Conservation (phyloP, 192 early-diverging fungal genomes). For the Piromyces sp. region DNA sequence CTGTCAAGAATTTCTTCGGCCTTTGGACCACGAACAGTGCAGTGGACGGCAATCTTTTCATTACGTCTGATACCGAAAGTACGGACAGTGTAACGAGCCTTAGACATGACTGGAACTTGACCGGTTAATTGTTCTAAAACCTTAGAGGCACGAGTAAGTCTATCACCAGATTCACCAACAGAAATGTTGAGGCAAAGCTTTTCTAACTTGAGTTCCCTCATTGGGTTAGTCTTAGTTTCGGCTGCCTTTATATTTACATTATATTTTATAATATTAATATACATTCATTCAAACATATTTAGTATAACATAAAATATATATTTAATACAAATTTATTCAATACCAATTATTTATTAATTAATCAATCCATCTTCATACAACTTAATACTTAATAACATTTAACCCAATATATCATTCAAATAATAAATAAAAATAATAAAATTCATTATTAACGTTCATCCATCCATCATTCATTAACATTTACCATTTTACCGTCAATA, state of each 20-base stretch:
- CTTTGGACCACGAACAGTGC: constrained; percentile 90
- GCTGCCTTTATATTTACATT: background rate
- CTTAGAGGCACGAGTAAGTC: constrained; percentile 98
- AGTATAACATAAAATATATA: no score
- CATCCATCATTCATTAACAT: background rate
- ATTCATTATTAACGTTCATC: background rate
- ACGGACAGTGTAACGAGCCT: constrained; percentile 99
- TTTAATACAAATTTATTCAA: no score
- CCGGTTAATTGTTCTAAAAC: constrained; percentile 99
- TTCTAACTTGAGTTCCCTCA: constrained; percentile 94
- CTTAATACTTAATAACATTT: no score
- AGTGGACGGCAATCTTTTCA: constrained; percentile 99
- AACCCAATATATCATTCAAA: no score
- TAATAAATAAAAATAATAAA: no score
- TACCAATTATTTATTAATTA: no score
- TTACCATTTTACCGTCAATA: background rate
- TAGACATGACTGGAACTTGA: constrained; percentile 96
- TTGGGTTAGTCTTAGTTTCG: constrained; percentile 48
- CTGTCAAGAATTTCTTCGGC: constrained; percentile 97
- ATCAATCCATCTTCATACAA: no score
- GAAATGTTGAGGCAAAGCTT: constrained; percentile 99
- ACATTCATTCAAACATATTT: no score
- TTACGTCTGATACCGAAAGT: constrained; percentile 99
- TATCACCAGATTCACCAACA: constrained; percentile 98
- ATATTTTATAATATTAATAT: background rate